Evolutionary conservation across 2,329 filamentous ascomycete genomes (phyloP).

Genomic region (Hortaea werneckii): DNA sequence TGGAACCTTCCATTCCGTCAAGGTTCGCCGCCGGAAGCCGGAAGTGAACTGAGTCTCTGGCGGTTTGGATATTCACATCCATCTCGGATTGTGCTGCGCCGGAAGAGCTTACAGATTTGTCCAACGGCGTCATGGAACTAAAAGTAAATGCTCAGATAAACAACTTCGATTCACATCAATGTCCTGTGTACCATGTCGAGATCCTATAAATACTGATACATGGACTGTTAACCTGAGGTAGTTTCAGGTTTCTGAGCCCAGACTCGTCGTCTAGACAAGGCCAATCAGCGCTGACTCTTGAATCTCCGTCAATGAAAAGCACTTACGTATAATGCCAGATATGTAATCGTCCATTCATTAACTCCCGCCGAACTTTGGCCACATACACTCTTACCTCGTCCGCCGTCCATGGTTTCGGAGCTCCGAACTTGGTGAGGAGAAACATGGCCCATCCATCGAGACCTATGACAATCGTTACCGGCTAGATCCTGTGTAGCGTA

Average conservation of each 20-base stretch:
- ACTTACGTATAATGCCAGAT: background rate
- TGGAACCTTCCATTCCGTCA: background rate
- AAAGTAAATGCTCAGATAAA: too few relatives aligned
- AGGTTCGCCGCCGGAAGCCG: background rate
- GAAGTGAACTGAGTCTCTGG: background rate
- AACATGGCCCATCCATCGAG: conserved; percentile 1
- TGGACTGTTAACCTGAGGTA: background rate
- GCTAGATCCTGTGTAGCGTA: too few relatives aligned
- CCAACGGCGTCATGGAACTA: too few relatives aligned
- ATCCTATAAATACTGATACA: too few relatives aligned
- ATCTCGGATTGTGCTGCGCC: too few relatives aligned
- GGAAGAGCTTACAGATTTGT: too few relatives aligned
- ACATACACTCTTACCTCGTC: conserved; percentile 2
- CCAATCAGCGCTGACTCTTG: background rate
- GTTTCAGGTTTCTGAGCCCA: background rate
- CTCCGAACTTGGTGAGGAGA: background rate
- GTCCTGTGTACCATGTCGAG: too few relatives aligned
- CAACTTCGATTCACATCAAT: too few relatives aligned
- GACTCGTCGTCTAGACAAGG: background rate
- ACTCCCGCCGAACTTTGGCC: conserved; percentile 1
- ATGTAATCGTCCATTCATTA: background rate
- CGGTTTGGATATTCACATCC: too few relatives aligned
- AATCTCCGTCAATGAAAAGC: background rate
- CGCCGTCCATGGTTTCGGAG: conserved; percentile 1
- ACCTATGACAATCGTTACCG: background rate